phyloP scores from a whole-genome alignment of 2,329 filamentous ascomycete genomes.

The Myriosclerotinia duriaeana region DNA sequence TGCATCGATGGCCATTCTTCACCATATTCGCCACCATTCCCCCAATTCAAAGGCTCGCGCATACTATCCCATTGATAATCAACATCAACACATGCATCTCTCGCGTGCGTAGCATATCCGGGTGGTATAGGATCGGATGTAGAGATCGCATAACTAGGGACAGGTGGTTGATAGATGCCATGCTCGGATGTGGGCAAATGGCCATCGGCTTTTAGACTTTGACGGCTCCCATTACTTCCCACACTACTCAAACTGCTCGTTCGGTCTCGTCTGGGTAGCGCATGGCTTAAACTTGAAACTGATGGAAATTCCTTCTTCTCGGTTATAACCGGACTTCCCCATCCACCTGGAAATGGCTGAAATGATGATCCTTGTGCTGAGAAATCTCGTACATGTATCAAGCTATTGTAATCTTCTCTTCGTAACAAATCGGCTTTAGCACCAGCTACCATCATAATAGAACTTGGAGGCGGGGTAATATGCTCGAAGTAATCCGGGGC shows the following conservation, averaged over 20 bases:
- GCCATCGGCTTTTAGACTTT: conserved; percentile 26
- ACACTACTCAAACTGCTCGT: conserved; percentile 41
- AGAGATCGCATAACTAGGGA: conserved; percentile 80
- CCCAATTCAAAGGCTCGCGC: conserved; percentile 74
- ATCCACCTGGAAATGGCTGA: conserved; percentile 43
- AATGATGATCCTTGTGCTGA: conserved; percentile 37
- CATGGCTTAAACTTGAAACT: conserved; percentile 34
- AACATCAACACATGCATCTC: conserved; percentile 80
- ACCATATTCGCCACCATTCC: conserved; percentile 80
- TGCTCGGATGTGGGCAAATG: conserved; percentile 32
- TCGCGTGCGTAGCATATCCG: conserved; percentile 86
- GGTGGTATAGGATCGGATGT: conserved; percentile 76
- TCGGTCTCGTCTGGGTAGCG: conserved; percentile 38
- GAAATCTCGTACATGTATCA: conserved; percentile 34
- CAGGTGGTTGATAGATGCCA: conserved; percentile 67
- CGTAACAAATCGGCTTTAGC: conserved; percentile 86
- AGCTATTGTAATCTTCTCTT: conserved; percentile 63
- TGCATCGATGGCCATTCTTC: conserved; percentile 99
- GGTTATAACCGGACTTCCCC: conserved; percentile 39
- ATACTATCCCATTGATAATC: conserved; percentile 98
- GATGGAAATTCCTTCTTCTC: conserved; percentile 34
- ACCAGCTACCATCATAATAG: conserved; percentile 80
- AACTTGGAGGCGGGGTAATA: conserved; percentile 84
- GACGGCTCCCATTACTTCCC: conserved; percentile 35
- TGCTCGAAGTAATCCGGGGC: conserved; percentile 90